phyloP scores from a whole-genome alignment of 495 filamentous ascomycete genomes.

The Penicillium paxilli region DNA sequence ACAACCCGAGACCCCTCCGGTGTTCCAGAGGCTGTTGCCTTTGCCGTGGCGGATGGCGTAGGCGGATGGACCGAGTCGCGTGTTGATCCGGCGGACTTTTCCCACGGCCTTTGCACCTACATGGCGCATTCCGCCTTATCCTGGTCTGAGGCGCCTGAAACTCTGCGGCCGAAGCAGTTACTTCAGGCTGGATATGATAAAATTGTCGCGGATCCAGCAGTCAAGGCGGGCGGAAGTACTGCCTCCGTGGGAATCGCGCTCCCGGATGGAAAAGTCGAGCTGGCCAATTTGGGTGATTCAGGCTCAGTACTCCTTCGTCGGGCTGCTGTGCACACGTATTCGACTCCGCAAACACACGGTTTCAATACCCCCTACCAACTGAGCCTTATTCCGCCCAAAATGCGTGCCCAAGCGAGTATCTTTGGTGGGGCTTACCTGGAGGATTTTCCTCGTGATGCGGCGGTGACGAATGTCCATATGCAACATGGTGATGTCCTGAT shows the following conservation, averaged over 20 bases:
- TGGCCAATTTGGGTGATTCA: constrained; percentile 98
- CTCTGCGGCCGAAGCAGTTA: constrained; percentile 65
- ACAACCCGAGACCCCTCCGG: constrained; percentile 8
- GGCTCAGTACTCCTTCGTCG: constrained; percentile 83
- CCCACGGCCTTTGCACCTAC: constrained; percentile 88
- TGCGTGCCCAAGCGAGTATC: constrained; percentile 70
- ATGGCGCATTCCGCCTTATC: constrained; percentile 75
- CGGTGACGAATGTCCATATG: constrained; percentile 68
- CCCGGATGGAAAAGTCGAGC: constrained; percentile 69
- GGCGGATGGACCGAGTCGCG: constrained; percentile 91
- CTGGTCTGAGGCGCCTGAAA: constrained; percentile 36
- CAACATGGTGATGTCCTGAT: constrained; percentile 89
- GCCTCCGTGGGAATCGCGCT: constrained; percentile 77
- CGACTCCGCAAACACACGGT: constrained; percentile 86
- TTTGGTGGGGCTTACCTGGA: constrained; percentile 80
- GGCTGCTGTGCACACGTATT: constrained; percentile 79
- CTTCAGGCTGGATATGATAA: constrained; percentile 80
- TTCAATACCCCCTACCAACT: constrained; percentile 98
- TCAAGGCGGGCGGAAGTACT: constrained; percentile 85
- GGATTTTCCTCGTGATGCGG: constrained; percentile 84
- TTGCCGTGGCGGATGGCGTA: constrained; percentile 92
- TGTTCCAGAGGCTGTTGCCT: constrained; percentile 55
- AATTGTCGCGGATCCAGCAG: constrained; percentile 68
- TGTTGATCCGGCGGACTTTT: constrained; percentile 92
- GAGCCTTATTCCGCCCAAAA: constrained; percentile 77